Evolutionary conservation across 2,329 filamentous ascomycete genomes (phyloP).

Genomic region (Aspergillus latus): DNA sequence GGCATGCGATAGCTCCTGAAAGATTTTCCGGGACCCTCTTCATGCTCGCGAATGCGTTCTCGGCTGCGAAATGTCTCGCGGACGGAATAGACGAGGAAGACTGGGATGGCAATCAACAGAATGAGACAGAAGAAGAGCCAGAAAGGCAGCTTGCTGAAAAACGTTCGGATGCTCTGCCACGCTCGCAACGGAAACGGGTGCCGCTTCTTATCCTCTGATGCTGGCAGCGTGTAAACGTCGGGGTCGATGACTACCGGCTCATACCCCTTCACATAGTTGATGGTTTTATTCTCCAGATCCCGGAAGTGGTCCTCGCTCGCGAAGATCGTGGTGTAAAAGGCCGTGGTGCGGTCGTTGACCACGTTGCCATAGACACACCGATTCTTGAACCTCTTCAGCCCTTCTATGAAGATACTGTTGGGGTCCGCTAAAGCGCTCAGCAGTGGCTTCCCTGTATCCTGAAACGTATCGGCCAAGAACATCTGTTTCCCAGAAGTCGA

Average conservation of each 20-base stretch:
- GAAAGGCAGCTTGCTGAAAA: slow-evolving; percentile 60
- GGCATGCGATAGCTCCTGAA: slow-evolving; percentile 73
- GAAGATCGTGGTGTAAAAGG: slow-evolving; percentile 80
- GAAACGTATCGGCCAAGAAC: slow-evolving; percentile 82
- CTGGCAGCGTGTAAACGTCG: slow-evolving; percentile 32
- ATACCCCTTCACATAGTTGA: slow-evolving; percentile 74
- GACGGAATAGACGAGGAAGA: slow-evolving; percentile 72
- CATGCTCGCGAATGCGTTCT: slow-evolving; percentile 73
- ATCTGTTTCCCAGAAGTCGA: slow-evolving; percentile 83
- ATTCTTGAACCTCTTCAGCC: slow-evolving; percentile 71
- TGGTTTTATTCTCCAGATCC: slow-evolving; percentile 64
- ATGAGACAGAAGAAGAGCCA: slow-evolving; percentile 66
- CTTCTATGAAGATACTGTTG: slow-evolving; percentile 80
- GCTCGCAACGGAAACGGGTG: slow-evolving; percentile 31
- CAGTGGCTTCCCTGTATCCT: slow-evolving; percentile 76
- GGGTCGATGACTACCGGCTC: slow-evolving; percentile 72
- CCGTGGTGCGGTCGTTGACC: slow-evolving; percentile 77
- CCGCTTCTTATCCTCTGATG: slow-evolving; percentile 20
- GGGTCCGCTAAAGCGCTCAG: slow-evolving; percentile 79
- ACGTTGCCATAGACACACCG: slow-evolving; percentile 83
- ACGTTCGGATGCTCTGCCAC: slow-evolving; percentile 36
- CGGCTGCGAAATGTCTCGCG: slow-evolving; percentile 75
- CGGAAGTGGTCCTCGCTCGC: slow-evolving; percentile 74
- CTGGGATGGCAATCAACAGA: slow-evolving; percentile 68
- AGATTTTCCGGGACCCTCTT: slow-evolving; percentile 66